Percentiles rank a stretch among this genome's conserved stretches.
These are phyloP conservation scores for Penicillium coffeae DNA, from an alignment of 495 filamentous ascomycete genomes.

Conservation along the genomic window DNA sequence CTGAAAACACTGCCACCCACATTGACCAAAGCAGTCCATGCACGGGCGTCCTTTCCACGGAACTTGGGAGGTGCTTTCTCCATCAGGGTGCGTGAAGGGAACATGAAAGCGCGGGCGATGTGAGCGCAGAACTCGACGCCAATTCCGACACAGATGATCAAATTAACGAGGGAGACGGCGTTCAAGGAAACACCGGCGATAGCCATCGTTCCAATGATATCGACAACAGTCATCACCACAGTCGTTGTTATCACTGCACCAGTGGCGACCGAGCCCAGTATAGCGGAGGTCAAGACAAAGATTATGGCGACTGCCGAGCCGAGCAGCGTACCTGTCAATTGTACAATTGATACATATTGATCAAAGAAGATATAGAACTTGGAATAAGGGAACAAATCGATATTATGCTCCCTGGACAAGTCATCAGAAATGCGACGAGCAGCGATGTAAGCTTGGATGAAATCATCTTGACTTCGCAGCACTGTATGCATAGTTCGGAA, in stretches of 20 bases:
- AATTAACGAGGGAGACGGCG: slow-evolving; percentile 92
- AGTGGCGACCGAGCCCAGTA: slow-evolving; percentile 81
- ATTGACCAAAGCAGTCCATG: slow-evolving; percentile 88
- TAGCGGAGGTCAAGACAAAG: slow-evolving; percentile 66
- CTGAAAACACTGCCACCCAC: slow-evolving; percentile 92
- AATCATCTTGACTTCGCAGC: slow-evolving; percentile 83
- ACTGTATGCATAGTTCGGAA: slow-evolving; percentile 89
- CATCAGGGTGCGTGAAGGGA: slow-evolving; percentile 73
- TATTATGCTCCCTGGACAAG: slow-evolving; percentile 61
- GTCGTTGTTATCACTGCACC: slow-evolving; percentile 77
- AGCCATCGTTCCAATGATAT: slow-evolving; percentile 93
- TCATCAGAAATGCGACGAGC: slow-evolving; percentile 82
- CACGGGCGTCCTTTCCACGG: slow-evolving; percentile 75
- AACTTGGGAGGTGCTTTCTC: slow-evolving; percentile 63
- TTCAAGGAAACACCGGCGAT: slow-evolving; percentile 86
- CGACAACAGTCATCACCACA: slow-evolving; percentile 88
- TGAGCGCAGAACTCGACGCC: slow-evolving; percentile 97
- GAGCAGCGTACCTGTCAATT: slow-evolving; percentile 71
- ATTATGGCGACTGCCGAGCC: slow-evolving; percentile 81
- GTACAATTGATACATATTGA: slow-evolving; percentile 84
- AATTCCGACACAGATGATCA: slow-evolving; percentile 95
- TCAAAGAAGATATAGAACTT: slow-evolving; percentile 99
- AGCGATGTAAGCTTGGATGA: slow-evolving; percentile 83
- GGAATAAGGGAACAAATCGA: slow-evolving; percentile 88
- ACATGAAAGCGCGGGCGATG: slow-evolving; percentile 92